A percentile compares a stretch with the other conserved stretches of the same genome.
These are phyloP conservation scores for Radiomyces spectabilis DNA, from an alignment of 192 early-diverging fungal genomes.

Conservation along the genomic window DNA sequence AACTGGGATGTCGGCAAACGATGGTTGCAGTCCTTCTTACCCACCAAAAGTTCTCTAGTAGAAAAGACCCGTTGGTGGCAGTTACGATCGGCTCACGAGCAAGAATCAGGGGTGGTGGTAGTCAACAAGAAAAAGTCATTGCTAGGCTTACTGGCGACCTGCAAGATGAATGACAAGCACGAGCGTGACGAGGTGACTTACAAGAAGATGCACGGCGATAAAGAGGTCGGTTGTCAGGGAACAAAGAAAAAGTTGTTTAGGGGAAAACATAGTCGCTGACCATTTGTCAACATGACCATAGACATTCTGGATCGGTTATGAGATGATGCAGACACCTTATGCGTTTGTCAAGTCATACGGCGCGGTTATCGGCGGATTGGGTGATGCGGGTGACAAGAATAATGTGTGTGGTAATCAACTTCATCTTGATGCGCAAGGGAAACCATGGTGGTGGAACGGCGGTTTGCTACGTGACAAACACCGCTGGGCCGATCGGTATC, in stretches of 20 bases:
- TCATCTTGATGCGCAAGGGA: conserved; percentile 31
- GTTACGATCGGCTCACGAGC: conserved; percentile 39
- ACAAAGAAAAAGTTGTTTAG: background rate
- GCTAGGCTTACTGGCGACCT: conserved; percentile 43
- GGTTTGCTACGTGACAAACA: conserved; percentile 43
- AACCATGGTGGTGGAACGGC: conserved; percentile 46
- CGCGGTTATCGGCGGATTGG: conserved; percentile 43
- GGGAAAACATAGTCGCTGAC: background rate
- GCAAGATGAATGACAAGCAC: conserved; percentile 45
- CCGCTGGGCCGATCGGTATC: conserved; percentile 20
- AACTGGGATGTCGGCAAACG: conserved; percentile 16
- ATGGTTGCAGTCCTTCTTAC: conserved; percentile 48
- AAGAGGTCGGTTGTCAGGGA: conserved; percentile 33
- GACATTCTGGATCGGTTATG: conserved; percentile 58
- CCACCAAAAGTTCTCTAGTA: conserved; percentile 34
- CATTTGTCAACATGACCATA: background rate
- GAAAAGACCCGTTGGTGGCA: conserved; percentile 31
- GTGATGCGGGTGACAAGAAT: conserved; percentile 12
- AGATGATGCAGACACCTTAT: conserved; percentile 50
- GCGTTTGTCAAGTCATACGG: conserved; percentile 39
- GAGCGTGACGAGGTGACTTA: conserved; percentile 44
- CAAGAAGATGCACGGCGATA: conserved; percentile 50
- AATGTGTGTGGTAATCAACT: conserved; percentile 38
- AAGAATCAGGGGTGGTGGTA: conserved; percentile 54
- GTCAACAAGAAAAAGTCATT: conserved; percentile 45